Conservation (phyloP, 2,329 filamentous ascomycete genomes). For the Waltergamsia citrina region DNA sequence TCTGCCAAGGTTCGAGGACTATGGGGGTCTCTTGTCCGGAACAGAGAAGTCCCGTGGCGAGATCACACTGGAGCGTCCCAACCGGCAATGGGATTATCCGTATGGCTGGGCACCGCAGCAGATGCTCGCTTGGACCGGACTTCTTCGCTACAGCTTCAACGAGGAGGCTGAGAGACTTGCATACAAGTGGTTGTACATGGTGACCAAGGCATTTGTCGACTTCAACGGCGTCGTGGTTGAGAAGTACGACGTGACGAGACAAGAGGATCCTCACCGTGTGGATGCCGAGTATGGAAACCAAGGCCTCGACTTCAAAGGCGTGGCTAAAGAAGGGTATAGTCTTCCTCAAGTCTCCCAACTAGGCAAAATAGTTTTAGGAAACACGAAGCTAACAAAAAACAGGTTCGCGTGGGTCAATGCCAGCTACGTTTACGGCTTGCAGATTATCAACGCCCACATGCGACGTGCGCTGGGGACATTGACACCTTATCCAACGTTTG, state of each 20-base stretch:
- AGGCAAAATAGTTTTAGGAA: background rate
- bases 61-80: constrained; percentile 73
- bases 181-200: constrained; percentile 98
- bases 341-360: background rate
- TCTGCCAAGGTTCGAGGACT: constrained; percentile 78
- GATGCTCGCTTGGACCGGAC: constrained; percentile 92
- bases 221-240: constrained; percentile 98
- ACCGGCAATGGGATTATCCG: constrained; percentile 96
- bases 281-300: constrained; percentile 98
- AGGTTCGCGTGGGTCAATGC: constrained; percentile 99
- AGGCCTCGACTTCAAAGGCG: constrained; percentile 88
- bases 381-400: constrained; percentile 3
- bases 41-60: constrained; percentile 81
- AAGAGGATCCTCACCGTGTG: constrained; percentile 84
- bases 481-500: constrained; percentile 78
- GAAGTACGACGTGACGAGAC: constrained; percentile 93
- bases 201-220: constrained; percentile 95
- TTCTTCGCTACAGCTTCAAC: constrained; percentile 84
- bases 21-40: constrained; percentile 80
- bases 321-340: constrained; percentile 91
- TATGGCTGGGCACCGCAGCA: constrained; percentile 99
- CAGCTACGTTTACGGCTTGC: constrained; percentile 88
- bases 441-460: constrained; percentile 83
- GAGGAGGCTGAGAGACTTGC: constrained; percentile 82
- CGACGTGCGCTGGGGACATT: constrained; percentile 78